Conservation (phyloP, 2,329 filamentous ascomycete genomes). For the Colletotrichum sp. region DNA sequence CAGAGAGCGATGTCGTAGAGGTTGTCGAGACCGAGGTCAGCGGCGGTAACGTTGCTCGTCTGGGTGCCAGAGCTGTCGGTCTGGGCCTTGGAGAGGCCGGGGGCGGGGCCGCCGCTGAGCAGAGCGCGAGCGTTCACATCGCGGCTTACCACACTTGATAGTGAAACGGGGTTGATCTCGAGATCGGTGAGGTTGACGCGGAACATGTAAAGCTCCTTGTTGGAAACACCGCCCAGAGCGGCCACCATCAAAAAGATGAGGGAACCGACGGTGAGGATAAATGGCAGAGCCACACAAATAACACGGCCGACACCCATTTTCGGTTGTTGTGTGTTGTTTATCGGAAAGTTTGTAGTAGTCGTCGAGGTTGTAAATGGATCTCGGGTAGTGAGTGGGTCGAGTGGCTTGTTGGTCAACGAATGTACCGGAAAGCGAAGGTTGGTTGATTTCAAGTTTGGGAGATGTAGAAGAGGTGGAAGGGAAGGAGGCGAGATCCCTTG, state of each 20-base stretch:
- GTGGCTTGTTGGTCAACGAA: neutral
- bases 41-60: slow-evolving; percentile 58
- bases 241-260: slow-evolving; percentile 71
- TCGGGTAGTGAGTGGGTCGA: neutral
- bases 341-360: neutral
- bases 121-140: slow-evolving; percentile 33
- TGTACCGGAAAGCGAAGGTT: neutral
- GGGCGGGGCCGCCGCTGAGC: slow-evolving; percentile 18
- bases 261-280: slow-evolving; percentile 78
- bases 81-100: slow-evolving; percentile 31
- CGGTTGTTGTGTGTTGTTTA: slow-evolving; percentile 30
- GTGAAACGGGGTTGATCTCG: slow-evolving; percentile 47
- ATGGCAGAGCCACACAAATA: slow-evolving; percentile 86
- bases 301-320: slow-evolving; percentile 74
- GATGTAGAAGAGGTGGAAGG: neutral
- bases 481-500: neutral
- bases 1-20: slow-evolving; percentile 84
- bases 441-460: neutral
- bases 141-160: slow-evolving; percentile 18
- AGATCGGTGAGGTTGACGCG: slow-evolving; percentile 67
- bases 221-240: slow-evolving; percentile 58
- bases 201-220: slow-evolving; percentile 63
- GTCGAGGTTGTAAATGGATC: neutral
- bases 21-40: slow-evolving; percentile 68
- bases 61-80: slow-evolving; percentile 21